Conservation (phyloP, 495 filamentous ascomycete species). For the Penicillium angulare region DNA sequence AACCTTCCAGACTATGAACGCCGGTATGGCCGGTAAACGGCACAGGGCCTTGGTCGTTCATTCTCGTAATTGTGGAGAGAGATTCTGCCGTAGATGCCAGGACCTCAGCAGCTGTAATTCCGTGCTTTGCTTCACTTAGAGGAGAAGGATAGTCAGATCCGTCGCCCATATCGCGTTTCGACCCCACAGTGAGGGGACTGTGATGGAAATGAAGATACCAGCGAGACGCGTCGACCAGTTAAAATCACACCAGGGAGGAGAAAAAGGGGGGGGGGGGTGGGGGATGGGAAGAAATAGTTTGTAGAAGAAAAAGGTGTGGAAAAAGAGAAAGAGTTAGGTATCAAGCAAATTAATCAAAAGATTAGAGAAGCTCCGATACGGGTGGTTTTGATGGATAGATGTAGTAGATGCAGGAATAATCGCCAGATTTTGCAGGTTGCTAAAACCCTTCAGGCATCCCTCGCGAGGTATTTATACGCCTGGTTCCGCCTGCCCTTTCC, state of each 20-base stretch:
- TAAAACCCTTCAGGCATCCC: slow-evolving; percentile 8
- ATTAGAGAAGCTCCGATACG: neutral
- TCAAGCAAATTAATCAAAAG: neutral
- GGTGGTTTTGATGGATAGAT: neutral
- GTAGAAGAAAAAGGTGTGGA: neutral
- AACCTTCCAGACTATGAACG: slow-evolving; percentile 36
- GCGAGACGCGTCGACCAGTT: slow-evolving; percentile 22
- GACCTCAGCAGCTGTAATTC: slow-evolving; percentile 35
- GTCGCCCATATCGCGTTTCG: slow-evolving; percentile 46
- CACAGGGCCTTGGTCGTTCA: slow-evolving; percentile 37
- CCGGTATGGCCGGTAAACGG: too few species aligned
- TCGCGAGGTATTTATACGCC: slow-evolving; percentile 10
- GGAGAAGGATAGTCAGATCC: slow-evolving; percentile 53
- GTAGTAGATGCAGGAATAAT: slow-evolving; percentile 2
- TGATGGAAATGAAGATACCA: slow-evolving; percentile 26
- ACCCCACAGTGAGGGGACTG: slow-evolving; percentile 36
- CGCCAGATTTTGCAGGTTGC: slow-evolving; percentile 5
- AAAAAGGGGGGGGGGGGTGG: neutral
- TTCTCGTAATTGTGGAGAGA: slow-evolving; percentile 38
- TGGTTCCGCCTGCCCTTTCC: neutral
- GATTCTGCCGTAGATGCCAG: slow-evolving; percentile 41
- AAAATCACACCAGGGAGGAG: slow-evolving; percentile 8
- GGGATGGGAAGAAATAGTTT: neutral
- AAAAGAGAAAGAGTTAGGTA: neutral
- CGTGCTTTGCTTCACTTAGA: slow-evolving; percentile 48